Percentiles rank a stretch among this genome's conserved stretches.
These are phyloP conservation scores for Phlebiopsis flavidoalba DNA, from an alignment of 768 basidiomycete species.

Conservation along the genomic window DNA sequence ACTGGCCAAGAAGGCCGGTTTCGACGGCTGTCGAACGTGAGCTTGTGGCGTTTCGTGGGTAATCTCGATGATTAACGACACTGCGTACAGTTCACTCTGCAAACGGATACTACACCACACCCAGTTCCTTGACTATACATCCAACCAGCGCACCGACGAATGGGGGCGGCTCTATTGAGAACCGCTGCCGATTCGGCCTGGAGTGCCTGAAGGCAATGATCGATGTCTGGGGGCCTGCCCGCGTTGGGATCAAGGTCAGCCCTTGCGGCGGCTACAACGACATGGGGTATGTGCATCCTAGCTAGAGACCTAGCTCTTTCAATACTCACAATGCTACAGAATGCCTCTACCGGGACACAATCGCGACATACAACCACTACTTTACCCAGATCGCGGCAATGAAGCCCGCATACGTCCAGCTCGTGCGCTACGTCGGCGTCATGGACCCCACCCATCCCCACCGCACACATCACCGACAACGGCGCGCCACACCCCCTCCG, in stretches of 20 bases:
- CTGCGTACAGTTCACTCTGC: slow-evolving; percentile 18
- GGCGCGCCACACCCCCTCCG: neutral
- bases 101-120: slow-evolving; percentile 29
- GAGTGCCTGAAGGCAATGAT: slow-evolving; percentile 41
- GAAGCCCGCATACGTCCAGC: slow-evolving; percentile 7
- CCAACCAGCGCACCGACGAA: slow-evolving; percentile 39
- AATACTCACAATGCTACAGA: neutral
- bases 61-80: no score
- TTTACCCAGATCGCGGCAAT: neutral
- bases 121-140: slow-evolving; percentile 34
- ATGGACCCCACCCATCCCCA: neutral
- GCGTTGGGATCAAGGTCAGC: slow-evolving; percentile 21
- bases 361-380: slow-evolving; percentile 6
- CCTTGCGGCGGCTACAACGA: slow-evolving; percentile 7
- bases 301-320: neutral
- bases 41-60: neutral
- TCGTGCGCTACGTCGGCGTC: slow-evolving; percentile 1
- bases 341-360: slow-evolving; percentile 8
- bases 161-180: slow-evolving; percentile 47
- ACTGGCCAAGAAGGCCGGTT: slow-evolving; percentile 33
- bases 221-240: slow-evolving; percentile 29
- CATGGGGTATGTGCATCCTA: slow-evolving; percentile 2
- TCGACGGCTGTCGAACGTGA: slow-evolving; percentile 39
- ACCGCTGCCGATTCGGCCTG: slow-evolving; percentile 39
- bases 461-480: neutral